phyloP scores from a whole-genome alignment of 768 basidiomycete genomes.

The Rhodocollybia butyracea region DNA sequence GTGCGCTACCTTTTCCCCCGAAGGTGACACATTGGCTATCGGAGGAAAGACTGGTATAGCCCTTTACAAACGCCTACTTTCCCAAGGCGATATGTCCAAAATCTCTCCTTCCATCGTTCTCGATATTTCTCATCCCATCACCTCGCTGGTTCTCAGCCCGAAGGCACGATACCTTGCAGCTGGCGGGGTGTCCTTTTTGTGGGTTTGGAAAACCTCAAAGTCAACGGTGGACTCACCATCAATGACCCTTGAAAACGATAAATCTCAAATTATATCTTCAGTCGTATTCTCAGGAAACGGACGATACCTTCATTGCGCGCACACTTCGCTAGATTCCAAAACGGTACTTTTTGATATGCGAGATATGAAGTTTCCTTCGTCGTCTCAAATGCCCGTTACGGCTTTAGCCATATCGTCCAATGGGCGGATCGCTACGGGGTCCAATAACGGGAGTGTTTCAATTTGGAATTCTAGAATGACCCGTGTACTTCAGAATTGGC shows the following conservation, averaged over 20 bases:
- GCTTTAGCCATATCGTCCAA: not conserved
- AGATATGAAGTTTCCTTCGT: not conserved
- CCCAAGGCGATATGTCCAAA: not conserved
- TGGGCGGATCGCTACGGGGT: constrained; percentile 5
- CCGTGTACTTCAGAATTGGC: not conserved
- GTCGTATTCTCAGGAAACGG: not conserved
- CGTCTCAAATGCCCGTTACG: constrained; percentile 1
- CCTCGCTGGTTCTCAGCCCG: not conserved
- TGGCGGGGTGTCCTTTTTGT: not conserved
- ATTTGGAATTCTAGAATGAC: constrained; percentile 6
- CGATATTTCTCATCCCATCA: not conserved
- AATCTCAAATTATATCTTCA: not conserved
- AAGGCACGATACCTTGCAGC: not conserved
- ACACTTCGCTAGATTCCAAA: not conserved
- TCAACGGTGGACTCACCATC: not conserved
- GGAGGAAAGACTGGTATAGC: not conserved
- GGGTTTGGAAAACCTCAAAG: not conserved
- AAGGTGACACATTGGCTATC: not conserved
- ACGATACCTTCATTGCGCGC: not conserved
- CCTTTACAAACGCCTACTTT: not conserved
- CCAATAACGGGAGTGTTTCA: not conserved
- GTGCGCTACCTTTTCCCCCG: not conserved
- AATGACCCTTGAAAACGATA: not conserved
- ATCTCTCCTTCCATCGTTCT: not conserved
- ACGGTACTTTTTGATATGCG: not conserved